phyloP scores from a whole-genome alignment of 768 basidiomycete genomes.

The Trametes coccinea region DNA sequence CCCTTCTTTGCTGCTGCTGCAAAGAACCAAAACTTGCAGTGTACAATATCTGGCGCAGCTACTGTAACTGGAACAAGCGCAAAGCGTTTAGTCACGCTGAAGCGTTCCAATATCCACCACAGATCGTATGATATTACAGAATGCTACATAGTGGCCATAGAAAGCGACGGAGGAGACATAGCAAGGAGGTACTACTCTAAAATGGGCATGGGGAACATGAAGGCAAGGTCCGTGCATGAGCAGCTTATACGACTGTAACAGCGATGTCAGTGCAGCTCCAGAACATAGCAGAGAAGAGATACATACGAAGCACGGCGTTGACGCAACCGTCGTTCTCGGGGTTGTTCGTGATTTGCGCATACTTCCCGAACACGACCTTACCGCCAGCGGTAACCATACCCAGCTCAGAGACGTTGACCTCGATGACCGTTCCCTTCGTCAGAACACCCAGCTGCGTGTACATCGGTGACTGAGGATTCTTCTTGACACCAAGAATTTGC shows the following conservation, averaged over 20 bases:
- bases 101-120: constrained; percentile 3
- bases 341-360: constrained; percentile 92
- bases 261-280: background rate
- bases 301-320: constrained; percentile 88
- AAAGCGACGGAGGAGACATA: constrained; percentile 6
- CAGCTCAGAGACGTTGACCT: constrained; percentile 98
- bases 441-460: constrained; percentile 95
- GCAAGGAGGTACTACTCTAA: constrained; percentile 2
- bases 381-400: constrained; percentile 98
- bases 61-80: too few species aligned
- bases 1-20: too few species aligned
- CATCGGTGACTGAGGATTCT: constrained; percentile 99
- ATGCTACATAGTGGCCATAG: constrained; percentile 19
- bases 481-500: constrained; percentile 97
- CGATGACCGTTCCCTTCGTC: constrained; percentile 97
- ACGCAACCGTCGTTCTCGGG: constrained; percentile 97
- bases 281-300: background rate
- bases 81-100: too few species aligned
- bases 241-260: constrained; percentile 21
- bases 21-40: too few species aligned
- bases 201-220: constrained; percentile 6
- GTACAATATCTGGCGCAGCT: too few species aligned
- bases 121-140: constrained; percentile 15
- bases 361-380: constrained; percentile 92
- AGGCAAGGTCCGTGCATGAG: background rate